A percentile compares a stretch with the other conserved stretches of the same genome.
Evolutionary conservation across 176 grass and related monocot species (phyloP).

Genomic region (Phoenix roebelenii): DNA sequence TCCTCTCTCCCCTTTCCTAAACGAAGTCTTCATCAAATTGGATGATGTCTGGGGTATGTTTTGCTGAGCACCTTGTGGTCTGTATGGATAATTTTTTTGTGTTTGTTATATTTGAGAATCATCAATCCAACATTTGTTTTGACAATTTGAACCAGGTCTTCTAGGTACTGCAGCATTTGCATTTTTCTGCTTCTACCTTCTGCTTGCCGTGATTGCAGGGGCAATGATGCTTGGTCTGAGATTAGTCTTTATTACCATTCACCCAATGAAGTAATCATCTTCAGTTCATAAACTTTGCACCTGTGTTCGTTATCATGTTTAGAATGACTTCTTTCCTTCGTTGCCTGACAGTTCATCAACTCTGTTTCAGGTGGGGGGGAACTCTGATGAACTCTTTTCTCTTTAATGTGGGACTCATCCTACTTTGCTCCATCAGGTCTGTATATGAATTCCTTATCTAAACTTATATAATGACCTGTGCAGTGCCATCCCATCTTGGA

Average conservation of each 20-base stretch:
- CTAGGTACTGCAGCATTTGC: constrained; percentile 97
- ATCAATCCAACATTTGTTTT: constrained; percentile 7
- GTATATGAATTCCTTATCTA: constrained; percentile 8
- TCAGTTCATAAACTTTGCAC: not conserved
- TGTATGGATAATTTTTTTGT: too few species aligned
- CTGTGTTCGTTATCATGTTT: not conserved
- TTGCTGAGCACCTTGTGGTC: not conserved
- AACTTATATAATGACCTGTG: not conserved
- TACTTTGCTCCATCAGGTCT: constrained; percentile 98
- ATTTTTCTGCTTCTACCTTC: constrained; percentile 99
- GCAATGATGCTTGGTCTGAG: constrained; percentile 98
- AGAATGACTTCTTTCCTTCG: constrained; percentile 4
- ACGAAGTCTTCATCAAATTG: constrained; percentile 97
- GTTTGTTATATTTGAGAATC: too few species aligned
- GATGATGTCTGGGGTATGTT: constrained; percentile 79
- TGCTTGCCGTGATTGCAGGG: constrained; percentile 94
- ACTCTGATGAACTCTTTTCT: constrained; percentile 98
- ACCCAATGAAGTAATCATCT: constrained; percentile 95
- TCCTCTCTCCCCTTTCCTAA: constrained; percentile 91
- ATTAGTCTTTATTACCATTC: constrained; percentile 98
- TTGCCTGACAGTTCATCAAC: constrained; percentile 1
- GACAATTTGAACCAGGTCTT: constrained; percentile 55
- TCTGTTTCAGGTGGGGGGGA: constrained; percentile 79
- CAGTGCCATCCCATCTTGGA: too few species aligned
- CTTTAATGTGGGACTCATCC: constrained; percentile 93